phyloP scores from a whole-genome alignment of 2,329 filamentous ascomycete genomes.

The Claviceps sp. region DNA sequence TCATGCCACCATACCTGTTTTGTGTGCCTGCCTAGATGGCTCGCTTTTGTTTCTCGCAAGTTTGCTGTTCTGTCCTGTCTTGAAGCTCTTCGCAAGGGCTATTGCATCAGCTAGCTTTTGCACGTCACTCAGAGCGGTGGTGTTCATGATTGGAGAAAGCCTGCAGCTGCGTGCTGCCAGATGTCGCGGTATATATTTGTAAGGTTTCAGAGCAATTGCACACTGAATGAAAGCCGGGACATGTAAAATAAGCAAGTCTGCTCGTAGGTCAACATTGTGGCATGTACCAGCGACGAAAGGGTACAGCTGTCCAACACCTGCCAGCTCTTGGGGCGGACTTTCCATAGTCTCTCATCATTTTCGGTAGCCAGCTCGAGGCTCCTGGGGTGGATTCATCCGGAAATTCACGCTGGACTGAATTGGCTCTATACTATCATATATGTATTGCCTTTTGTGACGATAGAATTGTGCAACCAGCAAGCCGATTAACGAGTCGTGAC shows the following conservation, averaged over 20 bases:
- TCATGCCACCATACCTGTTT: neutral
- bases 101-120: constrained; percentile 15
- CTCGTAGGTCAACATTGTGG: too few species aligned
- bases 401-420: too few species aligned
- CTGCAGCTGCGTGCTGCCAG: neutral
- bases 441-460: neutral
- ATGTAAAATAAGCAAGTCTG: too few species aligned
- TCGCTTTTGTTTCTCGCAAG: neutral
- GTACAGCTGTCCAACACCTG: constrained; percentile 5
- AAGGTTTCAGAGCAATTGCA: neutral
- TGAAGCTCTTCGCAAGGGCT: constrained; percentile 16
- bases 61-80: constrained; percentile 5
- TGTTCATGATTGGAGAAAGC: constrained; percentile 5
- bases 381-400: too few species aligned
- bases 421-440: neutral
- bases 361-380: too few species aligned
- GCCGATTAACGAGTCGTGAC: neutral
- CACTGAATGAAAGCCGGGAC: neutral
- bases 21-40: neutral
- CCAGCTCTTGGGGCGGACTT: neutral
- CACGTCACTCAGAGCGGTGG: constrained; percentile 11
- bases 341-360: neutral
- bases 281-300: neutral
- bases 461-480: neutral
- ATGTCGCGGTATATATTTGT: neutral